phyloP scores from a whole-genome alignment of 192 early-diverging fungal genomes.

The Podila horticola region DNA sequence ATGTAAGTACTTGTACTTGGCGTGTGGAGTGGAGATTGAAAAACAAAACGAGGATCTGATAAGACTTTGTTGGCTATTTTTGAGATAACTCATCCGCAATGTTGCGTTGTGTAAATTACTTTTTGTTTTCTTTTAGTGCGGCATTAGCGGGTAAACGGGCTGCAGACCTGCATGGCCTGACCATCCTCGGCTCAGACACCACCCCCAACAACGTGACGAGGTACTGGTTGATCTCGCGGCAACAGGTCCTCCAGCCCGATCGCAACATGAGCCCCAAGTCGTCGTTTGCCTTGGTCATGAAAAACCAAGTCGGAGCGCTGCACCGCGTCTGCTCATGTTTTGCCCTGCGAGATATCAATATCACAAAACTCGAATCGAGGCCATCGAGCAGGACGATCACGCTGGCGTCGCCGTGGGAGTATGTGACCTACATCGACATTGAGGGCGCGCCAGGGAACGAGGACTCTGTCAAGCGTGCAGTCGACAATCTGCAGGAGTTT shows the following conservation, averaged over 20 bases:
- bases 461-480: constrained; percentile 29
- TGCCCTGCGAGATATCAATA: constrained; percentile 43
- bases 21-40: neutral
- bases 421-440: constrained; percentile 45
- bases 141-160: constrained; percentile 40
- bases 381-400: constrained; percentile 34
- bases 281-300: constrained; percentile 42
- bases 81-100: neutral
- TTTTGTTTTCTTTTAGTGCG: constrained; percentile 10
- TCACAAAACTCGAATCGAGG: constrained; percentile 43
- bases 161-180: constrained; percentile 24
- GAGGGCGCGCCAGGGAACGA: constrained; percentile 42
- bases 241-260: constrained; percentile 37
- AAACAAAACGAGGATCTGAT: neutral
- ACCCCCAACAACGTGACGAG: constrained; percentile 45
- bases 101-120: neutral
- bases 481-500: constrained; percentile 44
- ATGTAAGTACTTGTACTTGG: constrained; percentile 11
- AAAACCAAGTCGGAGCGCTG: constrained; percentile 43
- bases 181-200: constrained; percentile 37
- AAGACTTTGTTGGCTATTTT: neutral
- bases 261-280: constrained; percentile 41
- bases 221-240: constrained; percentile 42
- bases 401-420: constrained; percentile 39
- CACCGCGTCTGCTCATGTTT: constrained; percentile 40